phyloP scores from a whole-genome alignment of 805 yeast genomes.

The Blastobotrys peoriensis region DNA sequence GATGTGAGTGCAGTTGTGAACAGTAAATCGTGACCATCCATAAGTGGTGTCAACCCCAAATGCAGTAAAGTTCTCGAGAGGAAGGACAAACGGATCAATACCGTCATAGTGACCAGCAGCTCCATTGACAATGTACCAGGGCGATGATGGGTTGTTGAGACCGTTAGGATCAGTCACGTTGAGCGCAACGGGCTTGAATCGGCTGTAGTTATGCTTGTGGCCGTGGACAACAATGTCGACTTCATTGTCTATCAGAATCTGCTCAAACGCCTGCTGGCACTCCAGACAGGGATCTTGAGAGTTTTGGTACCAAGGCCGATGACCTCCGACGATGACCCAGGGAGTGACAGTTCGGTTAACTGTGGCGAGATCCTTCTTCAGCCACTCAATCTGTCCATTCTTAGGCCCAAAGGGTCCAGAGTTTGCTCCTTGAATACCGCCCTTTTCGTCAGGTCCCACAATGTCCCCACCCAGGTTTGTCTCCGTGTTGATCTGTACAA shows the following conservation, averaged over 20 bases:
- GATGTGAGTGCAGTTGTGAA: slow-evolving; percentile 28
- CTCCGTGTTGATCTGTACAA: slow-evolving; percentile 27
- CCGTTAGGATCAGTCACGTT: slow-evolving; percentile 25
- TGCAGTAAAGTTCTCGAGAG: no score
- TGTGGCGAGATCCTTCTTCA: slow-evolving; percentile 23
- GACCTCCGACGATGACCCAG: slow-evolving; percentile 25
- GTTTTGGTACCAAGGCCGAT: slow-evolving; percentile 30
- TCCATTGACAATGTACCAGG: slow-evolving; percentile 30
- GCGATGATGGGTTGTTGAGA: slow-evolving; percentile 26
- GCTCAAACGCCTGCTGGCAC: slow-evolving; percentile 24
- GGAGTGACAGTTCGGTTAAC: slow-evolving; percentile 28
- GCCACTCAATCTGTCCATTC: slow-evolving; percentile 27
- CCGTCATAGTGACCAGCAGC: slow-evolving; percentile 30
- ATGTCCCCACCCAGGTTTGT: slow-evolving; percentile 26
- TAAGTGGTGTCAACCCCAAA: slow-evolving; percentile 1
- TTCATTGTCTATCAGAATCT: slow-evolving; percentile 14
- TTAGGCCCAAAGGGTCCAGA: slow-evolving; percentile 20
- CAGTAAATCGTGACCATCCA: slow-evolving; percentile 28
- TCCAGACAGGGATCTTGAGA: slow-evolving; percentile 16
- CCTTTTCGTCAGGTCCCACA: slow-evolving; percentile 17
- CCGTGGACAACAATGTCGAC: slow-evolving; percentile 26
- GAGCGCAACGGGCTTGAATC: slow-evolving; percentile 18
- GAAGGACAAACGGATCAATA: slow-evolving; percentile 18
- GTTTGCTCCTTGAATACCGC: slow-evolving; percentile 13
- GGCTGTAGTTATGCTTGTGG: slow-evolving; percentile 24